Evolutionary conservation across 768 basidiomycete species (phyloP).

Genomic region (Xerocomus potaroensis): DNA sequence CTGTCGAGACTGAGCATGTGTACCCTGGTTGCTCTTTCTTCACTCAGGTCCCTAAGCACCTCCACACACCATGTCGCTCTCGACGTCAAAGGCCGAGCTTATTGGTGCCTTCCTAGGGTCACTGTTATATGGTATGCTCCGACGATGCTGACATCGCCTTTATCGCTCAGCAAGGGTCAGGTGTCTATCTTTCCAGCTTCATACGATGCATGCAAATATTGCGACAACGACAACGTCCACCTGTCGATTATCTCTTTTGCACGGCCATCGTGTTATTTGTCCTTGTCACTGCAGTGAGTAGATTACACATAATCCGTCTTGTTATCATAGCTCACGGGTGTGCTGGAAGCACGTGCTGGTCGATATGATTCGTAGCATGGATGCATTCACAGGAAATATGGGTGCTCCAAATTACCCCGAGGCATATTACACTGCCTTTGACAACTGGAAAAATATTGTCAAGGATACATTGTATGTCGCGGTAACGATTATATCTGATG

Average conservation of each 20-base stretch:
- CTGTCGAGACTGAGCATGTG: too few relatives aligned
- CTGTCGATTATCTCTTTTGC: background rate
- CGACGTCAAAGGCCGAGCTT: background rate
- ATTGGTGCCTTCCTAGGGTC: background rate
- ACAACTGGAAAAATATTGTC: conserved; percentile 1
- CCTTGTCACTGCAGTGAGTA: conserved; percentile 1
- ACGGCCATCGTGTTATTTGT: background rate
- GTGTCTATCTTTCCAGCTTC: background rate
- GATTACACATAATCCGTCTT: background rate
- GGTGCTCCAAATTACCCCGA: background rate
- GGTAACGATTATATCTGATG: background rate
- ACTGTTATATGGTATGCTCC: background rate
- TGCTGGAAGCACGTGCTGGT: background rate
- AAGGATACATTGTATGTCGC: background rate
- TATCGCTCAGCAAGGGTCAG: background rate
- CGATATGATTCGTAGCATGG: background rate
- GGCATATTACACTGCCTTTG: background rate
- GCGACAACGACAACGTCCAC: background rate
- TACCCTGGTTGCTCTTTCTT: background rate
- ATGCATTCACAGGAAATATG: background rate
- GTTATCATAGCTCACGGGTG: background rate
- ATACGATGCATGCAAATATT: background rate
- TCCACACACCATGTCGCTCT: background rate
- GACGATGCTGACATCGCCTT: background rate
- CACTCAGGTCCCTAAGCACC: background rate